These are phyloP conservation scores for Microbotryomycetes sp. DNA, from an alignment of 1,284 basidiomycete species.

Conservation along the genomic window DNA sequence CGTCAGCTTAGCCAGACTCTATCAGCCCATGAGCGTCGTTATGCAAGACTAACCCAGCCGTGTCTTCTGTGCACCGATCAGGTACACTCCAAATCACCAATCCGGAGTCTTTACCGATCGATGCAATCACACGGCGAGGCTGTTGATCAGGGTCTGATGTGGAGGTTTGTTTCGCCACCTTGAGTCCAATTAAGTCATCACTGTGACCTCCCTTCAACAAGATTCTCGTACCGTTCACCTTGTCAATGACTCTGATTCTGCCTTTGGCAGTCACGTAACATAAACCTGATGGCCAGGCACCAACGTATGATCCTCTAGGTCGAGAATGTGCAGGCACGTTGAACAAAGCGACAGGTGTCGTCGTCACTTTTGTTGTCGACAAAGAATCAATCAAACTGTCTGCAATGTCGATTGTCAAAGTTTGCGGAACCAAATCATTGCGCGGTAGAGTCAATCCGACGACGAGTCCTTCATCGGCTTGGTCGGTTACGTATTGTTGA, in stretches of 20 bases:
- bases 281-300: constrained; percentile 7
- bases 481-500: not conserved
- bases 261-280: constrained; percentile 8
- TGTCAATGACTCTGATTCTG: constrained; percentile 17
- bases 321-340: not conserved
- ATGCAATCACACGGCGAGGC: not conserved
- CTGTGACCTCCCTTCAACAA: constrained; percentile 8
- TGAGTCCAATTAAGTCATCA: constrained; percentile 2
- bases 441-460: not conserved
- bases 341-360: constrained; percentile 19
- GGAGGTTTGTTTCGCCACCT: not conserved
- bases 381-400: constrained; percentile 10
- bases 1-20: too few relatives aligned
- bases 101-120: not conserved
- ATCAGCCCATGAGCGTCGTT: too few relatives aligned
- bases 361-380: not conserved
- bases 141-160: not conserved
- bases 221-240: constrained; percentile 14
- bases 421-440: constrained; percentile 2
- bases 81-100: constrained; percentile 4
- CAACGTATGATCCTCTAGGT: not conserved
- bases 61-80: not conserved
- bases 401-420: constrained; percentile 5
- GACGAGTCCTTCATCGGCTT: not conserved
- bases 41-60: not conserved